Evolutionary conservation across 2,329 filamentous ascomycete species (phyloP).

Genomic region (Talaromyces sp.): DNA sequence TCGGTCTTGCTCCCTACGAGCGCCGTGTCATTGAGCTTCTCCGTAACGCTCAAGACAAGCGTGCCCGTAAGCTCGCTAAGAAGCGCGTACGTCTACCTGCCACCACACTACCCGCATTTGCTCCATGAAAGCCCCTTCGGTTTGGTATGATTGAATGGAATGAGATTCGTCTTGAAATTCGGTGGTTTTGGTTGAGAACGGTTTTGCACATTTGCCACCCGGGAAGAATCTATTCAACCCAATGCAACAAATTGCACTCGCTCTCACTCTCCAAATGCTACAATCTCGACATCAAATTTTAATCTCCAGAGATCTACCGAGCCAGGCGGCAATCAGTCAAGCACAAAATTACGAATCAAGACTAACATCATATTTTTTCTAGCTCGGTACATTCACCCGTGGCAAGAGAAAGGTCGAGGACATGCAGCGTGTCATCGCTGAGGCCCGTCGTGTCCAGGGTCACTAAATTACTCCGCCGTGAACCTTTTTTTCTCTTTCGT

Average conservation of each 20-base stretch:
- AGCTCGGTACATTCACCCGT: constrained; percentile 98
- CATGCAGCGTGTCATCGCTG: constrained; percentile 96
- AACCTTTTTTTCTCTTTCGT: constrained; percentile 28
- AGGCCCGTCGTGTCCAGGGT: constrained; percentile 75
- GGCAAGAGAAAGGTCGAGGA: constrained; percentile 99
- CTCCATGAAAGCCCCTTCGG: neutral
- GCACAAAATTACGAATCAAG: neutral
- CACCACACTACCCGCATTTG: neutral
- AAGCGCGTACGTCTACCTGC: constrained; percentile 73
- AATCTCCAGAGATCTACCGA: neutral
- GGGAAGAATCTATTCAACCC: neutral
- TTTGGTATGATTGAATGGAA: constrained; percentile 1
- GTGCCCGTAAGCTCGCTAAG: constrained; percentile 98
- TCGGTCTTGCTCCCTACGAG: constrained; percentile 93
- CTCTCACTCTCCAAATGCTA: neutral
- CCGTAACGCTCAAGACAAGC: constrained; percentile 99
- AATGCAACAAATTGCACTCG: neutral
- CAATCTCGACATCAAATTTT: neutral
- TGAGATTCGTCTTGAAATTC: neutral
- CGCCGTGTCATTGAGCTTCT: constrained; percentile 98
- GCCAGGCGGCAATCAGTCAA: neutral
- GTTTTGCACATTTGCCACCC: constrained; percentile 4
- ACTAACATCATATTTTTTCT: constrained; percentile 30
- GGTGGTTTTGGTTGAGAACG: neutral
- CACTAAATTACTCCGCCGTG: constrained; percentile 57